These are phyloP conservation scores for Silene uniflora DNA, from an alignment of 148 eudicot species.

Conservation along the genomic window DNA sequence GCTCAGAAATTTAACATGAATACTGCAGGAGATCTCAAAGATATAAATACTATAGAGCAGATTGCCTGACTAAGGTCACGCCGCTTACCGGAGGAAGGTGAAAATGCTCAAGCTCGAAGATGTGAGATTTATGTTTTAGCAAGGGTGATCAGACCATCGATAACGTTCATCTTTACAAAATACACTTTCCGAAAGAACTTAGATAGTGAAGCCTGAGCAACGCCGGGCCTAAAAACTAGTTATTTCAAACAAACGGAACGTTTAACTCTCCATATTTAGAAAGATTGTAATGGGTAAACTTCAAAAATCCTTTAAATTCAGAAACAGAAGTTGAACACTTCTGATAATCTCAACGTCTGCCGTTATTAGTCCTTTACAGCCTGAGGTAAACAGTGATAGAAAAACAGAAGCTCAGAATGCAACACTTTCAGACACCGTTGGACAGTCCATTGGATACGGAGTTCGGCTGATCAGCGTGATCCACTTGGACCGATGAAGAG, in stretches of 20 bases:
- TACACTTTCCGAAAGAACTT: too few species aligned
- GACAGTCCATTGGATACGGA: conserved; percentile 6
- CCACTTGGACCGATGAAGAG: conserved; percentile 9
- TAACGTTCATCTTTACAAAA: too few species aligned
- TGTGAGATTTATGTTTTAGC: too few species aligned
- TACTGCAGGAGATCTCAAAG: too few species aligned
- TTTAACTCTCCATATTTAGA: conserved; percentile 1
- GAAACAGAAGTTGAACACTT: neutral
- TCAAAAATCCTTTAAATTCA: neutral
- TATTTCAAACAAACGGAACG: neutral
- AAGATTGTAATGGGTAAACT: neutral
- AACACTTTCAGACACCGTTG: conserved; percentile 6
- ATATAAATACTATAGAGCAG: too few species aligned
- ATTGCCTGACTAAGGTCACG: too few species aligned
- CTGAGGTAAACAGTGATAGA: neutral
- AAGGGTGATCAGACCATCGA: too few species aligned
- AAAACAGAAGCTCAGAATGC: neutral
- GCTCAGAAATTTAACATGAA: too few species aligned
- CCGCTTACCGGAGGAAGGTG: too few species aligned
- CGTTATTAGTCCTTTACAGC: neutral
- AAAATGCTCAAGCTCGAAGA: too few species aligned
- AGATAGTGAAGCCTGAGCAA: too few species aligned
- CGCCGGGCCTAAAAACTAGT: neutral
- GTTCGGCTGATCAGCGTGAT: conserved; percentile 13
- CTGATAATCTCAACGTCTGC: neutral